Evolutionary conservation across 2,329 filamentous ascomycete species (phyloP).

Genomic region (Bimuria novae-zelandiae): DNA sequence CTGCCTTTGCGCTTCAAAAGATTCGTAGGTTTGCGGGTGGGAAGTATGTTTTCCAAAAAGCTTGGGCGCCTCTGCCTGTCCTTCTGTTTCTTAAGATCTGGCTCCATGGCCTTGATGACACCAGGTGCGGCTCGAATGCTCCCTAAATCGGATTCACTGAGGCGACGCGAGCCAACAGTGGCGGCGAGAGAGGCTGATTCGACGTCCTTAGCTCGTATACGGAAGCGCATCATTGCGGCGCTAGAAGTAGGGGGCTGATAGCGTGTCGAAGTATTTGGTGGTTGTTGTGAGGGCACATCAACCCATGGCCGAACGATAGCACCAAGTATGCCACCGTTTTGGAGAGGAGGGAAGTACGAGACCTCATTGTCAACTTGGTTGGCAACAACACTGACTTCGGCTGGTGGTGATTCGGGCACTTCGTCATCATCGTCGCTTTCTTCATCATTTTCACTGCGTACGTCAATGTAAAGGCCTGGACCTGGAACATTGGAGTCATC

Average conservation of each 20-base stretch:
- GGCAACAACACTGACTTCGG: conserved; percentile 35
- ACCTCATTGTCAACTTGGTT: conserved; percentile 28
- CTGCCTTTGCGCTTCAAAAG: conserved; percentile 55
- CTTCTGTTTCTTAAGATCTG: conserved; percentile 45
- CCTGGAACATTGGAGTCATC: conserved; percentile 54
- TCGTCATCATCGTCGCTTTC: conserved; percentile 37
- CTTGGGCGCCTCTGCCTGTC: conserved; percentile 56
- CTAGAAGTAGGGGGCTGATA: conserved; percentile 59
- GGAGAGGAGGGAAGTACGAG: conserved; percentile 37
- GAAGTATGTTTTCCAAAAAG: conserved; percentile 54
- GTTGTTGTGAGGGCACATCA: conserved; percentile 46
- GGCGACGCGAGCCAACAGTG: conserved; percentile 72
- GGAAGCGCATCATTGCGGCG: conserved; percentile 60
- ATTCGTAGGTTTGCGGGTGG: conserved; percentile 50
- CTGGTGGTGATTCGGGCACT: conserved; percentile 41
- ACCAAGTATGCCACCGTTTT: conserved; percentile 26
- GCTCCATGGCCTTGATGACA: conserved; percentile 65
- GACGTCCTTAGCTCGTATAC: conserved; percentile 54
- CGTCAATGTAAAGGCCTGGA: conserved; percentile 52
- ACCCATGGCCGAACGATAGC: conserved; percentile 53
- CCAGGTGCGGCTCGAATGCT: conserved; percentile 62
- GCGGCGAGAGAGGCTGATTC: conserved; percentile 63
- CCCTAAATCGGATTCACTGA: conserved; percentile 66
- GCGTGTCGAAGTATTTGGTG: conserved; percentile 36
- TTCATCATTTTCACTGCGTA: conserved; percentile 45